Evolutionary conservation across 257 asterid genomes (phyloP).

Genomic region (Nemophila menziesii): DNA sequence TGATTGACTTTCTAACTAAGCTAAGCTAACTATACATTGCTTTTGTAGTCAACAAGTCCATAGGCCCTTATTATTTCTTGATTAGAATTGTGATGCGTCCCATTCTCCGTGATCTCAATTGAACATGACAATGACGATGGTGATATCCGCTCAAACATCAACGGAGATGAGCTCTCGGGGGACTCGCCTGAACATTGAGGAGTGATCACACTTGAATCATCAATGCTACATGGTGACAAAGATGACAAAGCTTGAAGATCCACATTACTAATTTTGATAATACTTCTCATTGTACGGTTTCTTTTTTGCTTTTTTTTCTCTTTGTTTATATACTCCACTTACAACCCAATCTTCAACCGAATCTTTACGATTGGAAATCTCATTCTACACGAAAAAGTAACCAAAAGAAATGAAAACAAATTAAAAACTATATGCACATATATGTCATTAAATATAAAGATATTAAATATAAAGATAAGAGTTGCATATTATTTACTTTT

Average conservation of each 20-base stretch:
- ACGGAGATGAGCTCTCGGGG: background rate
- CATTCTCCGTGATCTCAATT: constrained; percentile 1
- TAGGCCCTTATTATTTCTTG: constrained; percentile 1
- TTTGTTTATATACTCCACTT: constrained; percentile 29
- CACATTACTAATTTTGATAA: background rate
- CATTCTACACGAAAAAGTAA: constrained; percentile 16
- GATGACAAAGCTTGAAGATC: background rate
- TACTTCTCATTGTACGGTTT: background rate
- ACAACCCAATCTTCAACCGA: constrained; percentile 45
- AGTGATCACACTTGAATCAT: background rate
- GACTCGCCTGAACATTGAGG: background rate
- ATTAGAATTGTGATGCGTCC: background rate
- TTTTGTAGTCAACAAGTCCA: no score
- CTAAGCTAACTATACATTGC: no score
- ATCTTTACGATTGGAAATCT: constrained; percentile 11
- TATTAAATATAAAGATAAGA: no score
- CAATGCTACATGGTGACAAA: background rate
- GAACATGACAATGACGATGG: no score
- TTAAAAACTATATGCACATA: no score
- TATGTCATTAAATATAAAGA: no score
- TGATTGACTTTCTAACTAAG: no score
- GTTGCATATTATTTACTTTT: constrained; percentile 8
- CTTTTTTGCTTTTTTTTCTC: constrained; percentile 13
- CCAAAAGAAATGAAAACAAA: constrained; percentile 10
- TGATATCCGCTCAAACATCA: no score